These are phyloP conservation scores for Fusarium equiseti DNA, from an alignment of 2,329 filamentous ascomycete genomes.

Conservation along the genomic window DNA sequence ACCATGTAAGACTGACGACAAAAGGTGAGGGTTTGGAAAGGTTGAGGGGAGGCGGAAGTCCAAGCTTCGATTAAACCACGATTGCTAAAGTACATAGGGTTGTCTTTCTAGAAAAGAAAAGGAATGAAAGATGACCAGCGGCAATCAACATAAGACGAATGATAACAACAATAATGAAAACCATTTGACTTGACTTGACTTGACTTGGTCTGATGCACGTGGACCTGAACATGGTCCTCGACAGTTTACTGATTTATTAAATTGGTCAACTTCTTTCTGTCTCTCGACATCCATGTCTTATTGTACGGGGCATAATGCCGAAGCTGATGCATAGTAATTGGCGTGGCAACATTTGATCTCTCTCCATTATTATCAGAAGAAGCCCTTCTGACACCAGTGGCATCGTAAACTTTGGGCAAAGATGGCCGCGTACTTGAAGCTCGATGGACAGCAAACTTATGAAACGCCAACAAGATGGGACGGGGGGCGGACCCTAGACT, in stretches of 20 bases:
- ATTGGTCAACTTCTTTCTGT: background rate
- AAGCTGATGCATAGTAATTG: slow-evolving; percentile 1
- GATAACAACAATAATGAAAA: slow-evolving; percentile 25
- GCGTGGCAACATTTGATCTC: slow-evolving; percentile 15
- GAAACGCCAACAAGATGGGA: slow-evolving; percentile 27
- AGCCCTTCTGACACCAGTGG: slow-evolving; percentile 21
- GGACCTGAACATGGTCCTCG: background rate
- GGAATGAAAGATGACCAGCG: slow-evolving; percentile 2
- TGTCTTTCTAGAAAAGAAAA: background rate
- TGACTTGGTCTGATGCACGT: slow-evolving; percentile 2
- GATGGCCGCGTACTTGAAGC: slow-evolving; percentile 33
- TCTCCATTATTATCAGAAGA: slow-evolving; percentile 5
- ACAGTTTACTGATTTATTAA: background rate
- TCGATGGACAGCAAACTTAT: slow-evolving; percentile 27
- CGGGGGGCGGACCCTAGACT: slow-evolving; percentile 5
- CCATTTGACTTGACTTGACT: background rate
- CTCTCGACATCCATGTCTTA: background rate
- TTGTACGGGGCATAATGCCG: background rate
- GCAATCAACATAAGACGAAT: slow-evolving; percentile 16
- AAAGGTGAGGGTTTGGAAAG: slow-evolving; percentile 16
- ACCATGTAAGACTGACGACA: slow-evolving; percentile 35
- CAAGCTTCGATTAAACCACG: background rate
- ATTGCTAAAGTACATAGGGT: slow-evolving; percentile 3
- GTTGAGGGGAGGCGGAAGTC: slow-evolving; percentile 1
- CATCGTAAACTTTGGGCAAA: slow-evolving; percentile 1